phyloP scores from a whole-genome alignment of 805 yeast species.

The Saccharomycodes ludwigii region DNA sequence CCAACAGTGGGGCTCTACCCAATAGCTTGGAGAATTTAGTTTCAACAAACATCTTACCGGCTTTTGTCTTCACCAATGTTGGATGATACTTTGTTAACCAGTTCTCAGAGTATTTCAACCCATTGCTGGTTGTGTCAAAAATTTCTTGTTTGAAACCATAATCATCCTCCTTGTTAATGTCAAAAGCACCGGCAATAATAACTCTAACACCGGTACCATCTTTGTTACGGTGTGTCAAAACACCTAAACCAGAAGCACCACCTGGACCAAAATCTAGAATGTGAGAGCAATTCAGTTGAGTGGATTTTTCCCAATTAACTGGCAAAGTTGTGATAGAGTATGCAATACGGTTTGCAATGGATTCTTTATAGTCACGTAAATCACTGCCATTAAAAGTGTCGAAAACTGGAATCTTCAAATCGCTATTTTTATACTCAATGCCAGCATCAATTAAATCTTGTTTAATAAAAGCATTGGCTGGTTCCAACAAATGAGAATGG shows the following conservation, averaged over 20 bases:
- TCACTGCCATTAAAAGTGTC: slow-evolving; percentile 83
- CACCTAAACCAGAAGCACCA: slow-evolving; percentile 94
- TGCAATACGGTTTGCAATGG: slow-evolving; percentile 57
- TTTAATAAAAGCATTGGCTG: slow-evolving; percentile 55
- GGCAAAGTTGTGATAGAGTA: slow-evolving; percentile 79
- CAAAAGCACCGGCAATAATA: slow-evolving; percentile 87
- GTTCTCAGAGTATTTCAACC: slow-evolving; percentile 73
- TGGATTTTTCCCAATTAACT: slow-evolving; percentile 91
- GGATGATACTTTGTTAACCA: slow-evolving; percentile 90
- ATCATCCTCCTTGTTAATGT: slow-evolving; percentile 61
- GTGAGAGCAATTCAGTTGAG: slow-evolving; percentile 62
- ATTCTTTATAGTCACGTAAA: slow-evolving; percentile 42
- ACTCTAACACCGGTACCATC: slow-evolving; percentile 97
- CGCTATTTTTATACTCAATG: slow-evolving; percentile 41
- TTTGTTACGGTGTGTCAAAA: slow-evolving; percentile 90
- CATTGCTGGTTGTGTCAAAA: slow-evolving; percentile 53
- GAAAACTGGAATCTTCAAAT: slow-evolving; percentile 72
- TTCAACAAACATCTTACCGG: slow-evolving; percentile 73
- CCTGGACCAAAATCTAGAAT: slow-evolving; percentile 98
- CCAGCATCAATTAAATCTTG: slow-evolving; percentile 51
- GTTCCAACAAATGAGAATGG: slow-evolving; percentile 77
- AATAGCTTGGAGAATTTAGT: slow-evolving; percentile 87
- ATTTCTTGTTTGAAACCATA: slow-evolving; percentile 93
- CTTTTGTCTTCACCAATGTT: slow-evolving; percentile 59
- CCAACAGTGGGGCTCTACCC: slow-evolving; percentile 93